Percentiles rank a stretch among this genome's conserved stretches.
Conservation (phyloP, 192 early-diverging fungal species). For the Backusella circina region DNA sequence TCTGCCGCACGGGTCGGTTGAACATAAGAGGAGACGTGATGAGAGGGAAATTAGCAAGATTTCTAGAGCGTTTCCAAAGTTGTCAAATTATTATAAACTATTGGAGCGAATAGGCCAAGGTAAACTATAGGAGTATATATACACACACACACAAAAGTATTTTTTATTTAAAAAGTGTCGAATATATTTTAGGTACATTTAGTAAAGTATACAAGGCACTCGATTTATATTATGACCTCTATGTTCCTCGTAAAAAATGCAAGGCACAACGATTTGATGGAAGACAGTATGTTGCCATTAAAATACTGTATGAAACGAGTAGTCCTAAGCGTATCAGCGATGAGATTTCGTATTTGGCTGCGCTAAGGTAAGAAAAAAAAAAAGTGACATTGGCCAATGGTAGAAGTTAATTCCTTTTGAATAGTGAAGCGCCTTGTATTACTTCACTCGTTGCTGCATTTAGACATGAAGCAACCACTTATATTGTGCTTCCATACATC, state of each 20-base stretch:
- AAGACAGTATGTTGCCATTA: constrained; percentile 64
- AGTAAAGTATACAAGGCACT: constrained; percentile 90
- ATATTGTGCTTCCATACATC: constrained; percentile 82
- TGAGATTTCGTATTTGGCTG: constrained; percentile 74
- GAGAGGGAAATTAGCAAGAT: constrained; percentile 5
- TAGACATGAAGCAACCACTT: constrained; percentile 76
- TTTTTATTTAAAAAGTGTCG: neutral
- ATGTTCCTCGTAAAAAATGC: constrained; percentile 61
- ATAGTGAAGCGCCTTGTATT: constrained; percentile 67
- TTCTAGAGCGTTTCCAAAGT: constrained; percentile 38
- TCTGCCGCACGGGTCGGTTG: neutral
- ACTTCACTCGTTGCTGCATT: constrained; percentile 76
- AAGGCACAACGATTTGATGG: constrained; percentile 44
- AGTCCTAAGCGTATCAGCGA: constrained; percentile 73
- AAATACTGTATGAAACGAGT: constrained; percentile 83
- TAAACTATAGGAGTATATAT: constrained; percentile 1
- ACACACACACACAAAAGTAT: neutral
- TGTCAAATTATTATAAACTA: constrained; percentile 61
- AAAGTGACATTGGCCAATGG: neutral
- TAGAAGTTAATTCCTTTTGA: neutral
- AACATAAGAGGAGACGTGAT: neutral
- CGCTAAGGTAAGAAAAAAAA: constrained; percentile 46
- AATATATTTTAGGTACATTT: constrained; percentile 67
- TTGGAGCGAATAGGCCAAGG: constrained; percentile 80
- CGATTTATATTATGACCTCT: constrained; percentile 67